Conservation (phyloP, 192 early-diverging fungal genomes). For the Gryganskiella cystojenkinii region DNA sequence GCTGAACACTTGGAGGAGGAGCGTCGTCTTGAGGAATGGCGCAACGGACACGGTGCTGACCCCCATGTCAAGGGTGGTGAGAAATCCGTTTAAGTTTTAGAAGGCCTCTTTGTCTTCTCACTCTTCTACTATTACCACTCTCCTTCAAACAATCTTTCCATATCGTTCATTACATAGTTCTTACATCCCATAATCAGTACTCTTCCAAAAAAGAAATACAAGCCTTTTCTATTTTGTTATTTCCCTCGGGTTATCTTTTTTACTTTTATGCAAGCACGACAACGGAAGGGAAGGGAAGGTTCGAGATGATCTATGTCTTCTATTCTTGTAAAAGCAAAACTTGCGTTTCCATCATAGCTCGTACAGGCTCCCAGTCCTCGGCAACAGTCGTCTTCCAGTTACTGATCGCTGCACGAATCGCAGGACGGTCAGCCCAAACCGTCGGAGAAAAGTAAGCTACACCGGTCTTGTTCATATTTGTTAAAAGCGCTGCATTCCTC, state of each 20-base stretch:
- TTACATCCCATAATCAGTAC: neutral
- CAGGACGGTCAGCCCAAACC: constrained; percentile 53
- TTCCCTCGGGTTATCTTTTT: too few species aligned
- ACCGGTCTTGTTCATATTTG: constrained; percentile 55
- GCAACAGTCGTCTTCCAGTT: constrained; percentile 59
- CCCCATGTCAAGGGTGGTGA: neutral
- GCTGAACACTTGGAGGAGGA: constrained; percentile 36
- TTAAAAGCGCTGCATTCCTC: constrained; percentile 46
- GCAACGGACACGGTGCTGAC: constrained; percentile 27
- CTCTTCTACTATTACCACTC: too few species aligned
- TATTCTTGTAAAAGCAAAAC: neutral
- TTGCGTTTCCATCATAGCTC: constrained; percentile 28
- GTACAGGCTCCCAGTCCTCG: constrained; percentile 25
- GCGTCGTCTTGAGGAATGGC: constrained; percentile 28
- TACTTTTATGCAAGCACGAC: too few species aligned
- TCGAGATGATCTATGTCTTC: too few species aligned
- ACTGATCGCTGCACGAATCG: constrained; percentile 60
- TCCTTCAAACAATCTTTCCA: too few species aligned
- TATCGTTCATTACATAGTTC: neutral
- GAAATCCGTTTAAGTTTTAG: too few species aligned
- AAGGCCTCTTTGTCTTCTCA: too few species aligned
- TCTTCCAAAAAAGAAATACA: too few species aligned
- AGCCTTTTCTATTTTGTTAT: too few species aligned
- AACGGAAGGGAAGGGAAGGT: too few species aligned
- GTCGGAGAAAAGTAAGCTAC: constrained; percentile 62